Percentiles rank a stretch among this genome's conserved stretches.
phyloP scores from a whole-genome alignment of 805 yeast species.

The Barnettozyma botsteinii region DNA sequence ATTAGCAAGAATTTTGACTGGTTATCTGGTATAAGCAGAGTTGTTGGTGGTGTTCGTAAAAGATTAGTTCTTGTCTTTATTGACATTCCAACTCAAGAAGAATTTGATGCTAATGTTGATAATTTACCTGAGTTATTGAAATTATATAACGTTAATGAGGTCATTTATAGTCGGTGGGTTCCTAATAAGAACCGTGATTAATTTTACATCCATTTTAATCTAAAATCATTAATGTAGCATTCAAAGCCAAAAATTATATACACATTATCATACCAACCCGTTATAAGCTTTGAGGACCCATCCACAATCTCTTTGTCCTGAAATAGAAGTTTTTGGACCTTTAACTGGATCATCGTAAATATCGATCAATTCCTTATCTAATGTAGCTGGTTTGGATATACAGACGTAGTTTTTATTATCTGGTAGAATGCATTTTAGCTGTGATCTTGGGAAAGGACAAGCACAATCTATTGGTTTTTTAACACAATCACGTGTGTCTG shows the following conservation, averaged over 20 bases:
- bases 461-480: conserved; percentile 68
- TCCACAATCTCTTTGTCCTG: conserved; percentile 71
- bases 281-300: conserved; percentile 74
- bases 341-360: conserved; percentile 40
- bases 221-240: background rate
- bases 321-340: conserved; percentile 40
- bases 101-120: conserved; percentile 20
- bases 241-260: no score
- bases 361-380: conserved; percentile 30
- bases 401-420: conserved; percentile 63
- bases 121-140: conserved; percentile 33
- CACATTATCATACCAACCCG: conserved; percentile 36
- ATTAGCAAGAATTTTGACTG: conserved; percentile 45
- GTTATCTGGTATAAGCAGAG: conserved; percentile 67
- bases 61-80: conserved; percentile 66
- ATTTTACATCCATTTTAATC: background rate
- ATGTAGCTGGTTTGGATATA: conserved; percentile 70
- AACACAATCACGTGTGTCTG: conserved; percentile 79
- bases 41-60: conserved; percentile 83
- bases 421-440: conserved; percentile 74
- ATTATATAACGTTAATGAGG: conserved; percentile 52
- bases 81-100: conserved; percentile 40
- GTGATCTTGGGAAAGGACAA: conserved; percentile 84
- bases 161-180: conserved; percentile 75
- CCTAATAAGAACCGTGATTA: conserved; percentile 80